Evolutionary conservation across 73 alveolate species (phyloP), one percentile per base, ranked within the genome.

Genomic region (Durusdinium trenchii): DNA sequence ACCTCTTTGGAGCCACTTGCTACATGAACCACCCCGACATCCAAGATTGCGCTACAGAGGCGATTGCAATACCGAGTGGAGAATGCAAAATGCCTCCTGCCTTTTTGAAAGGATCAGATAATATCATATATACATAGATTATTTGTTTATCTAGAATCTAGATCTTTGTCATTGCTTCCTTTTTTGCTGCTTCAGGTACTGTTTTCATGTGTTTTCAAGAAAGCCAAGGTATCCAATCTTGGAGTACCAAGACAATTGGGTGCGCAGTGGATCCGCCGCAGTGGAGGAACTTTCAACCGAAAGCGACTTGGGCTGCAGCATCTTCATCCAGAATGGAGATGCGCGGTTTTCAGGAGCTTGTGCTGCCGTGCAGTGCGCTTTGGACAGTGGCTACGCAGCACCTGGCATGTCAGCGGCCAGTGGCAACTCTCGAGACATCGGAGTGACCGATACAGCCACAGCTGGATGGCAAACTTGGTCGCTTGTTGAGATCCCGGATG

Each of bases 1-100:
- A 76, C 57, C 86, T 76, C 86, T 76, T 76, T 57, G 86, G 86
- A 2, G 86, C 42, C 28, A 76, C 86, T 42, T 76, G 86, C 86
- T 40, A 16, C 86, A 35, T 76, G 60, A 76, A 76, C 42, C 86
- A 76, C n/a, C 86, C 86, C 28, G 57, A 35, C 51, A 76, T 76
- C 86, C n/a, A 16, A 35, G 86, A 76, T 38, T 76, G 86, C 86
- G 86, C 86, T 4, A 76, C 86, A 14, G 86, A 76, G 57, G 50
- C 86, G 42, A 51, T 76, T 32, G 23, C 50, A 10, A 76, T 76
- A 18, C 30, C 61, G n/a, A 42, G 30, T 1, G 57, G 57, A 38
- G 86, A 76, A 42, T 10, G 86, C 86, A 76, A 76, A 36, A 20
- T 76, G 82, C 82, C 42, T 20, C 82, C 2, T 69, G 82, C 46